Conservation (phyloP, 2,329 filamentous ascomycete species). For the Ophiocordyceps camponoti-saundersi region DNA sequence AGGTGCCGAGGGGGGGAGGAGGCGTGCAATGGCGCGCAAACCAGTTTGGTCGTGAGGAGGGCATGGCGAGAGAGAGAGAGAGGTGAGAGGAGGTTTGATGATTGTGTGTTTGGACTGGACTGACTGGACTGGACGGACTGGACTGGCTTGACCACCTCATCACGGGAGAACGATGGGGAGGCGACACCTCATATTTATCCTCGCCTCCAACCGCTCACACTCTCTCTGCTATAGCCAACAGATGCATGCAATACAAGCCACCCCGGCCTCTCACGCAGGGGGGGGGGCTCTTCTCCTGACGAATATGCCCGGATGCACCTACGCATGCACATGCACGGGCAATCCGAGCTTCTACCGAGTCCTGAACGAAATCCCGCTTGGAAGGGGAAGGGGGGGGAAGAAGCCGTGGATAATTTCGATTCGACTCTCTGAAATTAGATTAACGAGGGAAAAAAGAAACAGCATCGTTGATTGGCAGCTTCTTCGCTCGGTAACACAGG, state of each 20-base stretch:
- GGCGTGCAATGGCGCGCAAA: conserved; percentile 23
- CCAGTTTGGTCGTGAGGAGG: conserved; percentile 17
- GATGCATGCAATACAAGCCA: too few relatives aligned
- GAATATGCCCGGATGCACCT: background rate
- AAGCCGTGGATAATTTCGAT: too few relatives aligned
- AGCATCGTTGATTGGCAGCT: background rate
- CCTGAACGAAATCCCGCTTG: background rate
- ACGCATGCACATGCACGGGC: background rate
- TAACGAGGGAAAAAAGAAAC: background rate
- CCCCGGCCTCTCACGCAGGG: background rate
- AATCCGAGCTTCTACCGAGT: background rate
- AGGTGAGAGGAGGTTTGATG: too few relatives aligned
- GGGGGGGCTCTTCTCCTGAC: background rate
- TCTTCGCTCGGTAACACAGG: background rate
- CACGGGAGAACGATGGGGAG: too few relatives aligned
- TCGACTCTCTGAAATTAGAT: too few relatives aligned
- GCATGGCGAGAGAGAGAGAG: conserved; percentile 8
- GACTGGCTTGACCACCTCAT: too few relatives aligned
- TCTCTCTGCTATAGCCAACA: background rate
- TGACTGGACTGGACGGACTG: too few relatives aligned
- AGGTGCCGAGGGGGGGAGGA: conserved; percentile 17
- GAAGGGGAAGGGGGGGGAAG: background rate
- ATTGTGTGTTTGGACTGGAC: too few relatives aligned
- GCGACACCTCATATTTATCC: background rate
- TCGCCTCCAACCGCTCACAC: background rate